These are phyloP conservation scores for Aspergillus aculeatus DNA, from an alignment of 2,329 filamentous ascomycete species.

Conservation along the genomic window DNA sequence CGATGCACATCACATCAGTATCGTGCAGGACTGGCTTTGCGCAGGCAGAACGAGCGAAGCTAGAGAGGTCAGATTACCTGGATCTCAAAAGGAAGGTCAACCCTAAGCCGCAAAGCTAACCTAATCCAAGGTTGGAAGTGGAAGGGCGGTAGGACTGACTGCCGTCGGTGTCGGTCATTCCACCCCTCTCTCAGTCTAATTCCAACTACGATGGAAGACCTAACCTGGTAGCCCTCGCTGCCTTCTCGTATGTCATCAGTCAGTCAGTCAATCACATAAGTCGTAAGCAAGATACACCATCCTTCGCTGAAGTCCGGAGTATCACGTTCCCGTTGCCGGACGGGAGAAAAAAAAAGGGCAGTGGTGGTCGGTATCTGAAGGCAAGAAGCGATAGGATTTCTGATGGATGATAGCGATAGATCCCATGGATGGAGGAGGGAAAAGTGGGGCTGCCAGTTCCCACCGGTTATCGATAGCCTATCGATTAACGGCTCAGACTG, in stretches of 20 bases:
- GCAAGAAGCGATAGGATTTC: background rate
- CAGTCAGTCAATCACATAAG: too few relatives aligned
- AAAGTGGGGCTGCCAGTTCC: constrained; percentile 2
- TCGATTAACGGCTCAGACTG: constrained; percentile 9
- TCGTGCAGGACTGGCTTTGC: background rate
- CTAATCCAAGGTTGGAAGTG: background rate
- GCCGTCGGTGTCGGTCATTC: too few relatives aligned
- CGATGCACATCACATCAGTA: background rate
- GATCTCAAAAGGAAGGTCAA: background rate
- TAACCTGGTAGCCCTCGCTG: too few relatives aligned
- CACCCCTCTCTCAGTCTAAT: background rate
- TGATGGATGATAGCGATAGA: background rate
- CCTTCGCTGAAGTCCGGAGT: too few relatives aligned
- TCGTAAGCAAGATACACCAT: too few relatives aligned
- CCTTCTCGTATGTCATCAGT: background rate
- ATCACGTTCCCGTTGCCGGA: too few relatives aligned
- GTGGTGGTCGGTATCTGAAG: constrained; percentile 6
- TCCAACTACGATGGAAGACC: too few relatives aligned
- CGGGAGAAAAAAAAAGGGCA: too few relatives aligned
- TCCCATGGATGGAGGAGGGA: background rate
- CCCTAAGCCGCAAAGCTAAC: constrained; percentile 6
- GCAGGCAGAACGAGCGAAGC: background rate
- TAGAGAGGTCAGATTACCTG: background rate
- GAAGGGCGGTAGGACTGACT: too few relatives aligned
- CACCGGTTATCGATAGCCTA: constrained; percentile 17